These are phyloP conservation scores for Trichoderma brevicompactum DNA, from an alignment of 2,329 filamentous ascomycete species.

Conservation along the genomic window DNA sequence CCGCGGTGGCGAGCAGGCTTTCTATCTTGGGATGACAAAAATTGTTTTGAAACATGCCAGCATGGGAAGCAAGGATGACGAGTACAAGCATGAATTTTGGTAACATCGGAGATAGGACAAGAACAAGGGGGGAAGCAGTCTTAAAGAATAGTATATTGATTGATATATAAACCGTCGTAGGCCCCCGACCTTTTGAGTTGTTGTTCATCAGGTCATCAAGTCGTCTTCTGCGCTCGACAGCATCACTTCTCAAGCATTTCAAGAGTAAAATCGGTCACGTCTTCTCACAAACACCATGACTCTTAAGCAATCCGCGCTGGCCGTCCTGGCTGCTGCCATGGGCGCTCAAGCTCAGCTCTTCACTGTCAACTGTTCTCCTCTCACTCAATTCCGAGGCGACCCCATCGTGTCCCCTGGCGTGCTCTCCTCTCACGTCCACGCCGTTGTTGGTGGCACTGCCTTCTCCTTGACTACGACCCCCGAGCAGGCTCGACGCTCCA, in stretches of 20 bases:
- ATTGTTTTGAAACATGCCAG: slow-evolving; percentile 18
- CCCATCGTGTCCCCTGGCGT: slow-evolving; percentile 61
- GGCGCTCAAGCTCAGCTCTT: slow-evolving; percentile 33
- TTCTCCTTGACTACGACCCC: slow-evolving; percentile 62
- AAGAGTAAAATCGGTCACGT: background rate
- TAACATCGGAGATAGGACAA: slow-evolving; percentile 3
- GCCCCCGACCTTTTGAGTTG: background rate
- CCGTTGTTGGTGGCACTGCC: slow-evolving; percentile 64
- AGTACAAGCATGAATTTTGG: background rate
- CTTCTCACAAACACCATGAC: slow-evolving; percentile 7
- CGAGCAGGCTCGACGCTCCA: slow-evolving; percentile 54
- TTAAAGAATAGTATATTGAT: background rate
- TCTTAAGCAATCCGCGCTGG: slow-evolving; percentile 21
- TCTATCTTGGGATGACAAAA: background rate
- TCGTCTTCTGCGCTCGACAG: slow-evolving; percentile 4
- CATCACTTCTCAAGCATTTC: background rate
- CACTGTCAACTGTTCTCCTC: slow-evolving; percentile 37
- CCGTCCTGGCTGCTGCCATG: slow-evolving; percentile 12
- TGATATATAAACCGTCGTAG: slow-evolving; percentile 10
- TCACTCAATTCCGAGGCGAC: slow-evolving; percentile 55
- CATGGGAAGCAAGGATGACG: background rate
- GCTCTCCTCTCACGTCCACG: slow-evolving; percentile 62
- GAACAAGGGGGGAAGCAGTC: background rate
- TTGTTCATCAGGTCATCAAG: slow-evolving; percentile 18
- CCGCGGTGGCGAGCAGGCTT: background rate